Evolutionary conservation across 2,329 filamentous ascomycete genomes (phyloP).

Genomic region (Beauveria scarabaeidicola): DNA sequence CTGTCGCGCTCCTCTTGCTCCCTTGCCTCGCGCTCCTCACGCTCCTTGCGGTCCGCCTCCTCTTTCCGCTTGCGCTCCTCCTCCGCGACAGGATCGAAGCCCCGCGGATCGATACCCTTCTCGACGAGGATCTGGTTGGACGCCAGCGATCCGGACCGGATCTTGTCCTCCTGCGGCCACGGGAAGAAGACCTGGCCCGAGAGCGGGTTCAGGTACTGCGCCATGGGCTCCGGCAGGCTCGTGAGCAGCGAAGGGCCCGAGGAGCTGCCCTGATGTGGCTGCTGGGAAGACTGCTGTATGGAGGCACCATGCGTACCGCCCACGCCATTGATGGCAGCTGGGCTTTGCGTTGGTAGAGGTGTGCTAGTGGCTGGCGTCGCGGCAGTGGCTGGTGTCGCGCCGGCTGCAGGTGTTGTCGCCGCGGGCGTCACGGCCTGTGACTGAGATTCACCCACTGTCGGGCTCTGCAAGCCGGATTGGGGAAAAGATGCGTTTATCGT

Average conservation of each 20-base stretch:
- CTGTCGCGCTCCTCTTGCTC: slow-evolving; percentile 39
- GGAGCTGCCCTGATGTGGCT: slow-evolving; percentile 25
- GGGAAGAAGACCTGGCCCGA: slow-evolving; percentile 58
- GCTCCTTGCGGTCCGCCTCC: slow-evolving; percentile 39
- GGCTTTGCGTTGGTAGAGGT: slow-evolving; percentile 27
- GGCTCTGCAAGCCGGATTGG: slow-evolving; percentile 23
- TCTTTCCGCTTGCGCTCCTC: slow-evolving; percentile 42
- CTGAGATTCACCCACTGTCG: slow-evolving; percentile 23
- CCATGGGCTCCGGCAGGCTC: slow-evolving; percentile 40
- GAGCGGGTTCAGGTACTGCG: slow-evolving; percentile 45
- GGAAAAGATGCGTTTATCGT: slow-evolving; percentile 32
- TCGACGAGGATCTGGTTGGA: slow-evolving; percentile 54
- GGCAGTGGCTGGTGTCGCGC: slow-evolving; percentile 19
- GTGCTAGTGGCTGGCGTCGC: slow-evolving; percentile 26
- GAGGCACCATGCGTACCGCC: neutral
- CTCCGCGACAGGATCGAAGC: slow-evolving; percentile 49
- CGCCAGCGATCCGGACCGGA: slow-evolving; percentile 60
- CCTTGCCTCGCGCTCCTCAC: slow-evolving; percentile 37
- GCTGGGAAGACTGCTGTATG: slow-evolving; percentile 13
- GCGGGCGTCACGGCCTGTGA: slow-evolving; percentile 16
- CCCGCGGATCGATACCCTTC: slow-evolving; percentile 51
- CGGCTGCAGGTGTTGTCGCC: slow-evolving; percentile 23
- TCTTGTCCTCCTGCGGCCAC: slow-evolving; percentile 66
- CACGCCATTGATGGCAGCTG: slow-evolving; percentile 25
- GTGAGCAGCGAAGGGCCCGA: slow-evolving; percentile 24